phyloP scores from a whole-genome alignment of 257 asterid species.

The Solanum lycopersicoides region DNA sequence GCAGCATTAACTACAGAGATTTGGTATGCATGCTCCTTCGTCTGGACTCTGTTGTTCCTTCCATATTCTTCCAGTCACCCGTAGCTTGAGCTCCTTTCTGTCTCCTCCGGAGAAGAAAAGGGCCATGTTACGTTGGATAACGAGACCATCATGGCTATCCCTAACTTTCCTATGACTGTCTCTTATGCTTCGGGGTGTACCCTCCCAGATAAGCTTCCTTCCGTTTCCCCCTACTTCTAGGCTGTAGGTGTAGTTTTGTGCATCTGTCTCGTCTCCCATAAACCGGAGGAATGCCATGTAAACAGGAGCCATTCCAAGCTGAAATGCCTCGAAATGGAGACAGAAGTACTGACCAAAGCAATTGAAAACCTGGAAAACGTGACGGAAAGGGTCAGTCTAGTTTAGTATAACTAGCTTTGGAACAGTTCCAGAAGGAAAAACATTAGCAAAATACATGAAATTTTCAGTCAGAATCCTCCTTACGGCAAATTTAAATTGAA shows the following conservation, averaged over 20 bases:
- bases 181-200: slow-evolving; percentile 81
- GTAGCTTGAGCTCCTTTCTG: slow-evolving; percentile 80
- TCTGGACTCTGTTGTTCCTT: slow-evolving; percentile 75
- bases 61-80: slow-evolving; percentile 82
- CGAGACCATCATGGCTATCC: slow-evolving; percentile 82
- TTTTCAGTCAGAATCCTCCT: neutral
- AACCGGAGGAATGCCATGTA: slow-evolving; percentile 87
- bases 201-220: slow-evolving; percentile 75
- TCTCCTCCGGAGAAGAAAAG: slow-evolving; percentile 84
- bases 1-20: slow-evolving; percentile 42
- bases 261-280: slow-evolving; percentile 81
- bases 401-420: neutral
- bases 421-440: neutral
- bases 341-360: slow-evolving; percentile 85
- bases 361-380: slow-evolving; percentile 53
- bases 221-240: slow-evolving; percentile 88
- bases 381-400: neutral
- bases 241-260: slow-evolving; percentile 75
- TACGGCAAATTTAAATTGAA: neutral
- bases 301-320: slow-evolving; percentile 83
- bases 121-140: slow-evolving; percentile 72
- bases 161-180: slow-evolving; percentile 77
- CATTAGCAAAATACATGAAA: neutral
- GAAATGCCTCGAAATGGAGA: slow-evolving; percentile 83
- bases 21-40: slow-evolving; percentile 67